Base-by-base conservation (phyloP, 2,329 filamentous ascomycete species). In the Magnaporthiopsis rhizophila region DNA sequence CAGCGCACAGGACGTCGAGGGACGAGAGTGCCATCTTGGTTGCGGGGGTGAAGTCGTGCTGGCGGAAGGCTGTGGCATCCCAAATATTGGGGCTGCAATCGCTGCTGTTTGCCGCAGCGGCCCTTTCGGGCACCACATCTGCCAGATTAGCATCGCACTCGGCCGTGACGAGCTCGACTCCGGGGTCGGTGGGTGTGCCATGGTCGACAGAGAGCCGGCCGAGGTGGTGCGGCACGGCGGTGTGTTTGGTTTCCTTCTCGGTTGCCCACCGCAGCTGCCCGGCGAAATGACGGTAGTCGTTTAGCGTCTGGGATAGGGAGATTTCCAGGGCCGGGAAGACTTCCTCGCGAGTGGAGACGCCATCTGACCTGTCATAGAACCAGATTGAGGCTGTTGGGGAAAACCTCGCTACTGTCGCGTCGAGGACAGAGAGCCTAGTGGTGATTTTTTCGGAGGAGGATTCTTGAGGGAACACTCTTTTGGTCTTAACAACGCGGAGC, bases 321-420 rank as follows among this genome's bases (percentile, higher is more conserved):
- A 30, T 34, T 62, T 68, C 65, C 12, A 72, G 65, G 50, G 30
- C 50, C 34, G 61, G 62, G 11, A 34, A 60, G 21, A 45, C 32
- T 13, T 3, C 26, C 12, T 58, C 36, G 5, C 64, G 32, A 18
- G 65, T 45, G 13, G 38, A 60, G 30, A 50, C 57, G 38, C 38
- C 38, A 26, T 66, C 67, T 24, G 71, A 71, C 58, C 72, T 69
- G 45, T 79, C 71, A 64, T 73, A 81, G 9, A 80, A 74, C 79
- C 79, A 82, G 24, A 80, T 74, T 3, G 77, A 78, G 26, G 73
- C 75, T 9, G 76, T 76, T 5, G 74, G 66, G 1, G 73, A 64
- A 65, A 80, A 82, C 4, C 76, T 71, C 2, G 76, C 75, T 12
- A 77, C 75, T 0, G 76, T 76, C 2, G 76, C 76, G 69, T 82